These are phyloP conservation scores for Crithidia expoeki DNA, from an alignment of 208 protist species.

Conservation along the genomic window DNA sequence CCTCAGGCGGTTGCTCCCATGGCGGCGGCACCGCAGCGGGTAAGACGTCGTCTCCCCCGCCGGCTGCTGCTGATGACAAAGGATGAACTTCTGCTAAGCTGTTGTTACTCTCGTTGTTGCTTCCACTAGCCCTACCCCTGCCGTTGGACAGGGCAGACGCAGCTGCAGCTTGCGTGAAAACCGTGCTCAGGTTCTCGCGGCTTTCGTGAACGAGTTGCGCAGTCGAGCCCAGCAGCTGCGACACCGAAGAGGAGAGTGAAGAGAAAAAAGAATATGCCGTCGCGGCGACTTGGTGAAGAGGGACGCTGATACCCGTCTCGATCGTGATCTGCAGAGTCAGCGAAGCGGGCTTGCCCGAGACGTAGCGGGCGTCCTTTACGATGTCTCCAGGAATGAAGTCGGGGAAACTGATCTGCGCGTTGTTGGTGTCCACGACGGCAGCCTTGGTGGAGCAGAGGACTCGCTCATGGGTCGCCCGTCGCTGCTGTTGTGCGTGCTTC, in stretches of 20 bases:
- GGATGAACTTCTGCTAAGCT: background rate
- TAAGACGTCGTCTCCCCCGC: background rate
- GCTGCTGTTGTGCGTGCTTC: constrained; percentile 1
- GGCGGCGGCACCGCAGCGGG: constrained; percentile 29
- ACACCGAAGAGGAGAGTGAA: constrained; percentile 54
- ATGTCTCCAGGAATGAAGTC: constrained; percentile 55
- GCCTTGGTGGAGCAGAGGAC: constrained; percentile 33
- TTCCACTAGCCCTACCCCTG: background rate
- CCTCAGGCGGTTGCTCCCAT: constrained; percentile 63
- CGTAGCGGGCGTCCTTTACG: constrained; percentile 37
- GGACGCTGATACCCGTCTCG: constrained; percentile 61
- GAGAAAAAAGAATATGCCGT: constrained; percentile 70
- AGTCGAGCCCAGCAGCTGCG: constrained; percentile 50
- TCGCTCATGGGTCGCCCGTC: constrained; percentile 9
- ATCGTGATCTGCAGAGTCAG: constrained; percentile 63
- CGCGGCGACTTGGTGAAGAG: constrained; percentile 55
- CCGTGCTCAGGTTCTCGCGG: constrained; percentile 40
- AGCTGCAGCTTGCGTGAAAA: background rate
- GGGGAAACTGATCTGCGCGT: constrained; percentile 52
- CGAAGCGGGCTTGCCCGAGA: constrained; percentile 30
- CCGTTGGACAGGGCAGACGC: background rate
- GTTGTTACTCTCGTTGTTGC: background rate
- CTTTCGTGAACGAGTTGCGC: constrained; percentile 51
- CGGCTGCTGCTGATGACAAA: background rate
- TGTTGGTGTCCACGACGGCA: constrained; percentile 28